Evolutionary conservation across 2,329 filamentous ascomycete species (phyloP), one percentile per base, ranked within the genome.

Genomic region (Hymenoscyphus infarciens): DNA sequence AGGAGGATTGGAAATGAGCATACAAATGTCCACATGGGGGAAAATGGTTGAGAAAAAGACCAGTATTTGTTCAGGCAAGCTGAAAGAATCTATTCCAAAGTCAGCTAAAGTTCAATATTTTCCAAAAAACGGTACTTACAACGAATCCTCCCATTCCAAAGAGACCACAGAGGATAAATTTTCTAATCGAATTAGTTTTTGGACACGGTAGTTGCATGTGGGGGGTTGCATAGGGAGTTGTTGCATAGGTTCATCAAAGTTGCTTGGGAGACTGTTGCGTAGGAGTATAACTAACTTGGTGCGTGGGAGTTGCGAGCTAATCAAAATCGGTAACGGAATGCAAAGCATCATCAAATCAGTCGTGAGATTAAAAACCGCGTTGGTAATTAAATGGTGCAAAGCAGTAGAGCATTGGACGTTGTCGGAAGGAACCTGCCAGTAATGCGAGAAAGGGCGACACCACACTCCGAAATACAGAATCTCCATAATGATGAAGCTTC

Each of bases 261-360:
- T 19, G 13, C n/a, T 42, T 25, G 31, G 22, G 45, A 5, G 10
- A 42, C 25, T n/a, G 19, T 29, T 54, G 25, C 25, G n/a, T n/a
- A 19, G 31, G 10, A 29, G 38, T 84, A 22, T 16, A 56, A 69
- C 64, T 33, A 64, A 73, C 70, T 71, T 69, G 53, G 63, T 33
- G 42, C 59, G 57, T 29, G 71, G 71, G 5, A 87, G 75, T 55
- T 80, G 78, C 0, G 84, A 78, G 29, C 77, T 67, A 5, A 74
- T 61, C 19, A 74, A 68, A 42, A 82, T 70, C 1, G 84, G 83
- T 65, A 87, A 77, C 1, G 84, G 83, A 22, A 87, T 80, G 3
- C 78, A 69, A 31, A 87, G 80, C 70, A 88, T 86, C 75, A 83
- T 78, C 2, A 86, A 42, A 66, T 87, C 85, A 29, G 83, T 85